Conservation (phyloP, 352 stramenopile genomes). For the Globisporangium orthogonon region DNA sequence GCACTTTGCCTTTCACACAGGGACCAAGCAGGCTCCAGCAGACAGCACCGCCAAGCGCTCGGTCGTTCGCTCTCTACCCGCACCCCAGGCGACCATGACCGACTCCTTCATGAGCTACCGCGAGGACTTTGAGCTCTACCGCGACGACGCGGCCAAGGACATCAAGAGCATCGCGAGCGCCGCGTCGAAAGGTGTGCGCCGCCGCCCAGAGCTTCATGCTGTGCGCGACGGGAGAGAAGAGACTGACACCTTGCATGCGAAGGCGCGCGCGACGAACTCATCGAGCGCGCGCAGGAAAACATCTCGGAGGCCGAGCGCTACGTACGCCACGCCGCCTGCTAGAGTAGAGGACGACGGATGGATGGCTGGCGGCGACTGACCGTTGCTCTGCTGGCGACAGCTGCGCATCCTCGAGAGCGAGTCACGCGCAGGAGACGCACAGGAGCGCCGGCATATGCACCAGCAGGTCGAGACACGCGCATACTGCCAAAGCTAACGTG, state of each 20-base stretch:
- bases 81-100: constrained; percentile 31
- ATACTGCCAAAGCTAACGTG: background rate
- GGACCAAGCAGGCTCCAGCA: too few species aligned
- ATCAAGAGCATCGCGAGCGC: constrained; percentile 59
- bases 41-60: too few species aligned
- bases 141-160: constrained; percentile 66
- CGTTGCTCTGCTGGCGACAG: constrained; percentile 9
- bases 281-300: constrained; percentile 52
- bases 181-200: constrained; percentile 17
- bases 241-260: background rate
- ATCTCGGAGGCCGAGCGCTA: constrained; percentile 78
- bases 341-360: too few species aligned
- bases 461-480: constrained; percentile 28
- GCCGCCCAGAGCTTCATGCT: background rate
- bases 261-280: constrained; percentile 41
- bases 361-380: background rate
- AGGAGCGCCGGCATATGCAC: constrained; percentile 80
- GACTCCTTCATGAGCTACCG: constrained; percentile 76
- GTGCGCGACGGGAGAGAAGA: too few species aligned
- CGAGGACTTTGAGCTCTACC: constrained; percentile 82
- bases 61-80: too few species aligned
- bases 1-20: too few species aligned
- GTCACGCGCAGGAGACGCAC: constrained; percentile 64
- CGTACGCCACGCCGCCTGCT: constrained; percentile 14
- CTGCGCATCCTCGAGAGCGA: constrained; percentile 83